phyloP scores from a whole-genome alignment of 257 asterid genomes.

The Handroanthus guayacan region DNA sequence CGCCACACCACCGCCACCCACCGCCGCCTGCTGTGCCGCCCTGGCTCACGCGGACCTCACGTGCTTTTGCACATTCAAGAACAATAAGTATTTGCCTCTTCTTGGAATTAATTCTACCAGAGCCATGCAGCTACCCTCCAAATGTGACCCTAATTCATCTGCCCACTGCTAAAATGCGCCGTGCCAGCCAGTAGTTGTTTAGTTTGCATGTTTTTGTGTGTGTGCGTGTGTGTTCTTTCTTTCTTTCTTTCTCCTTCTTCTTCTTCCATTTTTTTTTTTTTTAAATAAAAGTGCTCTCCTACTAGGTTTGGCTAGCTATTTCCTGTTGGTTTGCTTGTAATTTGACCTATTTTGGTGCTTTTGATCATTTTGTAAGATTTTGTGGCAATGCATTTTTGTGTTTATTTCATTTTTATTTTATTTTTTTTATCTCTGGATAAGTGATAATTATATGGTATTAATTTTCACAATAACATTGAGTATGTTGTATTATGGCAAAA shows the following conservation, averaged over 20 bases:
- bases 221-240: not conserved
- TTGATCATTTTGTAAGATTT: not conserved
- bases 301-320: not conserved
- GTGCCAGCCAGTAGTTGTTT: not conserved
- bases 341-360: not conserved
- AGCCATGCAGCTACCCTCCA: conserved; percentile 44
- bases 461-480: too few relatives aligned
- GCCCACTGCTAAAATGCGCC: not conserved
- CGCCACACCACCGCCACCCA: conserved; percentile 37
- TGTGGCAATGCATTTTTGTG: not conserved
- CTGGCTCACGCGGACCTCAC: conserved; percentile 38
- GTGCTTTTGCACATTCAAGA: conserved; percentile 47
- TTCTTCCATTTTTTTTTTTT: too few relatives aligned
- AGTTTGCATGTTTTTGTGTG: not conserved
- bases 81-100: conserved; percentile 20
- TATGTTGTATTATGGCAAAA: too few relatives aligned
- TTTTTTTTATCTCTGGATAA: too few relatives aligned
- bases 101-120: conserved; percentile 40
- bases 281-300: not conserved
- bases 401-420: too few relatives aligned
- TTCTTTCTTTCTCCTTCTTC: too few relatives aligned
- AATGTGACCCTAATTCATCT: conserved; percentile 31
- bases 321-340: not conserved
- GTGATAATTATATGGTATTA: too few relatives aligned
- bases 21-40: conserved; percentile 37